These are phyloP conservation scores for Samsoniella hepiali DNA, from an alignment of 2,329 filamentous ascomycete genomes.

Conservation along the genomic window DNA sequence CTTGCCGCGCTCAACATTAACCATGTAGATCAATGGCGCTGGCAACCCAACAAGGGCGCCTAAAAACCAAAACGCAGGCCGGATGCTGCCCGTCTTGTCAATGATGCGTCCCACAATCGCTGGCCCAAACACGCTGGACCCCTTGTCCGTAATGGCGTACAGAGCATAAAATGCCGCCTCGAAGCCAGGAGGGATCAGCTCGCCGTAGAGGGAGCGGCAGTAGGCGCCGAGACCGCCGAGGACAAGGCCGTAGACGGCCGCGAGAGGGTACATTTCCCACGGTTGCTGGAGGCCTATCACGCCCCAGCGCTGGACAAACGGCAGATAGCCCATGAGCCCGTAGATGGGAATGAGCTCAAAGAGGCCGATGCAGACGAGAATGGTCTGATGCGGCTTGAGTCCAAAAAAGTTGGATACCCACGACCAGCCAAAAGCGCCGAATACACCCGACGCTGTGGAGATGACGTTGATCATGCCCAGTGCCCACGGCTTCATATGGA, in stretches of 20 bases:
- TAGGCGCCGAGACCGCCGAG: constrained; percentile 90
- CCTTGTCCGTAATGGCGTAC: constrained; percentile 97
- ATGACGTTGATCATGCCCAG: constrained; percentile 93
- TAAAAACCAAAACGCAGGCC: constrained; percentile 89
- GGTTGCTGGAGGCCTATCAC: constrained; percentile 84
- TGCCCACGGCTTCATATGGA: constrained; percentile 85
- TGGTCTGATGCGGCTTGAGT: constrained; percentile 78
- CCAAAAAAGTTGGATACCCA: constrained; percentile 67
- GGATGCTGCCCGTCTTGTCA: constrained; percentile 74
- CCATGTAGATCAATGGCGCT: constrained; percentile 77
- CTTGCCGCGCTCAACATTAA: constrained; percentile 79
- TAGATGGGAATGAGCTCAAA: constrained; percentile 94
- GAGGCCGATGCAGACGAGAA: constrained; percentile 83
- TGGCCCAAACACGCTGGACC: constrained; percentile 88
- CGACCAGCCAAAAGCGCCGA: constrained; percentile 88
- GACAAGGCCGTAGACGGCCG: constrained; percentile 87
- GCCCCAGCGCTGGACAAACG: constrained; percentile 70
- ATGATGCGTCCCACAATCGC: constrained; percentile 92
- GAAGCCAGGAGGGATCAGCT: constrained; percentile 88
- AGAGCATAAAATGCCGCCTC: constrained; percentile 96
- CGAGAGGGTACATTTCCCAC: constrained; percentile 95
- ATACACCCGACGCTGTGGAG: constrained; percentile 76
- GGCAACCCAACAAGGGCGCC: constrained; percentile 80
- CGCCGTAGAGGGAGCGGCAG: constrained; percentile 87
- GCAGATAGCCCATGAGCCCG: constrained; percentile 82